Percentiles rank a stretch among this genome's conserved stretches.
Evolutionary conservation across 306 rosid species (phyloP).

Genomic region (Vicia sativa): DNA sequence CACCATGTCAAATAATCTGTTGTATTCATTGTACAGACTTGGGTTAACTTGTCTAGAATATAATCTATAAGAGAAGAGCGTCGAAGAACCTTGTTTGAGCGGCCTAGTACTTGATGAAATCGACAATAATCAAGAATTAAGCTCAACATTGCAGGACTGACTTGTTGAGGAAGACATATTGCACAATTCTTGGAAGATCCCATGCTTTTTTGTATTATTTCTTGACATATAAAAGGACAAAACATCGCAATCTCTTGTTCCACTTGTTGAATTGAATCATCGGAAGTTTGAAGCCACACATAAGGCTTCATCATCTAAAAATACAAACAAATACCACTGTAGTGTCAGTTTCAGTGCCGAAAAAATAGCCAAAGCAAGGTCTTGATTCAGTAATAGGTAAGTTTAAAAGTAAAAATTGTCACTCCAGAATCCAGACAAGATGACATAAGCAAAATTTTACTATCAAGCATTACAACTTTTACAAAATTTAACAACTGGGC

Average conservation of each 20-base stretch:
- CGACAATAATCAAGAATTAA: conserved; percentile 91
- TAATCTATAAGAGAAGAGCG: conserved; percentile 26
- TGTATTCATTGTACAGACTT: conserved; percentile 22
- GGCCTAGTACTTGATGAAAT: conserved; percentile 96
- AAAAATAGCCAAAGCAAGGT: conserved; percentile 11
- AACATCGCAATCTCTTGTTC: conserved; percentile 94
- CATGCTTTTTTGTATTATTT: conserved; percentile 75
- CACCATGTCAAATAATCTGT: conserved; percentile 35
- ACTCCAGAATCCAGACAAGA: conserved; percentile 20
- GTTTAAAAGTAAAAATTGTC: conserved; percentile 6
- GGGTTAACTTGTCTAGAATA: conserved; percentile 12
- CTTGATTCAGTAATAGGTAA: not conserved
- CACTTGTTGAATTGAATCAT: conserved; percentile 94
- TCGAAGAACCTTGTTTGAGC: conserved; percentile 80
- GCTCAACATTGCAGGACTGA: conserved; percentile 85
- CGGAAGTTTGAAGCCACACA: conserved; percentile 88
- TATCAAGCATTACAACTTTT: not conserved
- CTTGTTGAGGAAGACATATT: conserved; percentile 95
- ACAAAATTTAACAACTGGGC: conserved; percentile 27
- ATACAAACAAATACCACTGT: conserved; percentile 24
- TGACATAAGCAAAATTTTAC: conserved; percentile 15
- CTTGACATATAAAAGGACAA: conserved; percentile 85
- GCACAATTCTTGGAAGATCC: conserved; percentile 95
- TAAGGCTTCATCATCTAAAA: conserved; percentile 80
- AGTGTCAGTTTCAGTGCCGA: conserved; percentile 35